Evolutionary conservation across 192 early-diverging fungal genomes (phyloP).

Genomic region (Gigaspora rosea): DNA sequence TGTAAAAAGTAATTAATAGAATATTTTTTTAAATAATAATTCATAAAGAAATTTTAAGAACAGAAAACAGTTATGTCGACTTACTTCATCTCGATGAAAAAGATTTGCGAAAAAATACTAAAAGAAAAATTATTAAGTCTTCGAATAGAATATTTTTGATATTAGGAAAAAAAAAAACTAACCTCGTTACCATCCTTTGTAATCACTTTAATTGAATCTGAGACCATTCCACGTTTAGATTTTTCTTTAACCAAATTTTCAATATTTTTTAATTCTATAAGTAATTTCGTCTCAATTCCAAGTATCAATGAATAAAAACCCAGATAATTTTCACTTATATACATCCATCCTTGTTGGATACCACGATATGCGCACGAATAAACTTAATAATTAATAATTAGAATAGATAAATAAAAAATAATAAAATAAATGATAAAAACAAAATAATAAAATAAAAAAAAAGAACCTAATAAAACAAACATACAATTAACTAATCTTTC

Average conservation of each 20-base stretch:
- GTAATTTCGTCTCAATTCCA: conserved; percentile 88
- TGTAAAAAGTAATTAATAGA: neutral
- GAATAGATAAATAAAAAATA: neutral
- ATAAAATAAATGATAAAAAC: neutral
- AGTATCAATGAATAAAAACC: conserved; percentile 96
- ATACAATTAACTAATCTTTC: conserved; percentile 92
- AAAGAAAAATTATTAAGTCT: neutral
- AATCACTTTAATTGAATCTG: conserved; percentile 84
- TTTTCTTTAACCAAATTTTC: conserved; percentile 85
- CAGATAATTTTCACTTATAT: conserved; percentile 89
- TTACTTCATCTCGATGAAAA: conserved; percentile 88
- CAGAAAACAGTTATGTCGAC: too few relatives aligned
- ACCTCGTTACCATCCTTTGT: conserved; percentile 82
- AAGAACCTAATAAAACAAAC: conserved; percentile 5
- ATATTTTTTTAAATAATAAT: neutral
- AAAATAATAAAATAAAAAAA: neutral
- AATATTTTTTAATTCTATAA: conserved; percentile 91
- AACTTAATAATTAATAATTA: conserved; percentile 44
- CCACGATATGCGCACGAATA: conserved; percentile 91
- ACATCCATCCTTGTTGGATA: conserved; percentile 96
- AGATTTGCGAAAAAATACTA: conserved; percentile 91
- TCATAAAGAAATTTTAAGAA: too few relatives aligned
- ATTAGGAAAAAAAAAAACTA: conserved; percentile 6
- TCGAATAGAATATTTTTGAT: neutral
- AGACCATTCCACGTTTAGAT: conserved; percentile 87